These are phyloP conservation scores for Vaccinium vitisidaea DNA, from an alignment of 148 eudicot genomes.

Conservation along the genomic window DNA sequence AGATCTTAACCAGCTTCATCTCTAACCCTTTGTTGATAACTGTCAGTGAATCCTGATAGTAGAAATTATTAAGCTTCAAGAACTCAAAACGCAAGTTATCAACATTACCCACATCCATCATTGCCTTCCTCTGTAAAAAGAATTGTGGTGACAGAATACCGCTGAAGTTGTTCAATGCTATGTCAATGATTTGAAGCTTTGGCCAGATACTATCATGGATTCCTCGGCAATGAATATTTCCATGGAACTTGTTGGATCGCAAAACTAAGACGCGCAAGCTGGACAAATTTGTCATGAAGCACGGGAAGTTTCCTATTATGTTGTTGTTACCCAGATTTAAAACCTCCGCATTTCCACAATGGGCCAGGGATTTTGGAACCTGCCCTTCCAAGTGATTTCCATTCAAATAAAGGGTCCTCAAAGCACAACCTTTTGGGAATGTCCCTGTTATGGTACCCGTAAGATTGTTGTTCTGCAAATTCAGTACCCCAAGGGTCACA, in stretches of 20 bases:
- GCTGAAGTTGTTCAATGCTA: conserved; percentile 35
- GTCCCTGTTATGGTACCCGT: conserved; percentile 27
- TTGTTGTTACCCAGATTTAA: conserved; percentile 47
- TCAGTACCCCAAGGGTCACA: conserved; percentile 29
- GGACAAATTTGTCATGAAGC: conserved; percentile 31
- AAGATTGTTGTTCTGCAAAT: conserved; percentile 36
- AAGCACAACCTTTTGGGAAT: conserved; percentile 26
- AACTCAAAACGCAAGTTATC: not conserved
- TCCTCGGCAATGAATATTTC: not conserved
- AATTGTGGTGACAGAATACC: conserved; percentile 17
- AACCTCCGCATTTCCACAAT: conserved; percentile 42
- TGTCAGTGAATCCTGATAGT: conserved; percentile 27
- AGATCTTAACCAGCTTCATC: conserved; percentile 38
- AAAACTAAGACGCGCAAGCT: conserved; percentile 49
- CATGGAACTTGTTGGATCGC: conserved; percentile 16
- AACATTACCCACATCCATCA: conserved; percentile 5
- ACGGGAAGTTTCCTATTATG: conserved; percentile 45
- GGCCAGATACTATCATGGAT: conserved; percentile 17
- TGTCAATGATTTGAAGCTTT: conserved; percentile 39
- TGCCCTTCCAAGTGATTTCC: conserved; percentile 35
- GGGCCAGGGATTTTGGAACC: conserved; percentile 36
- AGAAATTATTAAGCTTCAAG: not conserved
- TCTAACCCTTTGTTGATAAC: conserved; percentile 37
- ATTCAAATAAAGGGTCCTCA: conserved; percentile 37
- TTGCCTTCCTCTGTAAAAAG: conserved; percentile 23